Conservation (phyloP, 2,329 filamentous ascomycete genomes). For the Alternaria consortialis region DNA sequence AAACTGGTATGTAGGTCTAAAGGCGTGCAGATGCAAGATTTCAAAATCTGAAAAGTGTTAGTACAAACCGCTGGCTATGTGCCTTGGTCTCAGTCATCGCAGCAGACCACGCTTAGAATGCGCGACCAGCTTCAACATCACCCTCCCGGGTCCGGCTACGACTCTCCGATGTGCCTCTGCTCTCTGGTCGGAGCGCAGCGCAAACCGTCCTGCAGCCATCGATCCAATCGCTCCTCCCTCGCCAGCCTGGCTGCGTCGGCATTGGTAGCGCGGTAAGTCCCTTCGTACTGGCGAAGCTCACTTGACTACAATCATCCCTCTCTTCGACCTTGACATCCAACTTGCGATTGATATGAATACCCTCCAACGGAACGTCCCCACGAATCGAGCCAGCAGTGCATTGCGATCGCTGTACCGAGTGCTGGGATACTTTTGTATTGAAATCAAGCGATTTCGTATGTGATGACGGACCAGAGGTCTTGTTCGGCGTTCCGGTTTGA, state of each 20-base stretch:
- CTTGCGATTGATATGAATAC: conserved; percentile 35
- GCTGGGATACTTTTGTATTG: neutral
- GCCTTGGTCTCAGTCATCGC: neutral
- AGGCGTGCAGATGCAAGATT: neutral
- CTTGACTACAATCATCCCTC: conserved; percentile 27
- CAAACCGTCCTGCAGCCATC: conserved; percentile 31
- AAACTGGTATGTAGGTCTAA: neutral
- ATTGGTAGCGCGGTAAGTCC: conserved; percentile 29
- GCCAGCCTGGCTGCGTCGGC: conserved; percentile 10
- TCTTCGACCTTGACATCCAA: conserved; percentile 33
- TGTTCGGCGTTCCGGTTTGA: conserved; percentile 10
- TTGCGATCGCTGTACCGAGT: conserved; percentile 1
- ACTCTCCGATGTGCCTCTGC: conserved; percentile 7
- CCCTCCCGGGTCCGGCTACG: conserved; percentile 6
- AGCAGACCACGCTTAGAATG: neutral
- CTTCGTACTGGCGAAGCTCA: conserved; percentile 30
- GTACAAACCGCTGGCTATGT: neutral
- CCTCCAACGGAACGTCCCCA: conserved; percentile 26
- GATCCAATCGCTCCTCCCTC: conserved; percentile 18
- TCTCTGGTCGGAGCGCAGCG: conserved; percentile 22
- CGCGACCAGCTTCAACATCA: conserved; percentile 15
- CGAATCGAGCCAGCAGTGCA: conserved; percentile 5
- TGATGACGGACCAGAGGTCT: neutral
- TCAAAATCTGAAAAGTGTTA: neutral
- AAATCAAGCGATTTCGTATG: neutral